These are phyloP conservation scores for Pugionium cornutum DNA, from an alignment of 345 rosid genomes.

Conservation along the genomic window DNA sequence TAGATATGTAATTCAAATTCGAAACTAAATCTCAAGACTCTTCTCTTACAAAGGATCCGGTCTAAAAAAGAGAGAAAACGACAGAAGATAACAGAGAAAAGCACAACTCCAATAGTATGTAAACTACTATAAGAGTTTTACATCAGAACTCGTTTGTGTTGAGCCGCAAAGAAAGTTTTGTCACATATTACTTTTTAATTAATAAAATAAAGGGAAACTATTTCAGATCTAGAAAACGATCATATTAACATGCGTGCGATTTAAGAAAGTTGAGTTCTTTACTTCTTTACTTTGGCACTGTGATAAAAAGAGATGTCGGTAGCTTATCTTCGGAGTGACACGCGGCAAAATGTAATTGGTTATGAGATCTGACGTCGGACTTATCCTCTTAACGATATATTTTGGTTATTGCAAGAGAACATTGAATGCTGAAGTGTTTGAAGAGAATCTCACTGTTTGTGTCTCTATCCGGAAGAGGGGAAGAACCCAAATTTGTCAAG, in stretches of 20 bases:
- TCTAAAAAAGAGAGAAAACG: no score
- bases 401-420: slow-evolving; percentile 23
- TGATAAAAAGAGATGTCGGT: slow-evolving; percentile 27
- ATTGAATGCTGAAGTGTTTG: slow-evolving; percentile 16
- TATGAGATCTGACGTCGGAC: slow-evolving; percentile 9
- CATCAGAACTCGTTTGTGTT: no score
- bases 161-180: no score
- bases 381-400: slow-evolving; percentile 12
- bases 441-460: slow-evolving; percentile 37
- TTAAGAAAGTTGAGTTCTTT: slow-evolving; percentile 8
- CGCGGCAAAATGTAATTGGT: slow-evolving; percentile 18
- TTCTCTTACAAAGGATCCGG: no score
- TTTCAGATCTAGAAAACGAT: slow-evolving; percentile 1
- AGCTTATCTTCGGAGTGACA: slow-evolving; percentile 30
- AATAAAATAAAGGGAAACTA: neutral
- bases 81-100: no score
- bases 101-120: no score
- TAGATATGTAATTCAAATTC: no score
- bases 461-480: slow-evolving; percentile 19
- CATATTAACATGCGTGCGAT: slow-evolving; percentile 30
- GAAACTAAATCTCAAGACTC: no score
- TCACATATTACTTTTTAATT: slow-evolving; percentile 11
- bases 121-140: no score
- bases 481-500: slow-evolving; percentile 11
- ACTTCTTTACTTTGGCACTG: slow-evolving; percentile 30